Base-by-base conservation (phyloP, 139 green algal species). In the Chlorella sp. region DNA sequence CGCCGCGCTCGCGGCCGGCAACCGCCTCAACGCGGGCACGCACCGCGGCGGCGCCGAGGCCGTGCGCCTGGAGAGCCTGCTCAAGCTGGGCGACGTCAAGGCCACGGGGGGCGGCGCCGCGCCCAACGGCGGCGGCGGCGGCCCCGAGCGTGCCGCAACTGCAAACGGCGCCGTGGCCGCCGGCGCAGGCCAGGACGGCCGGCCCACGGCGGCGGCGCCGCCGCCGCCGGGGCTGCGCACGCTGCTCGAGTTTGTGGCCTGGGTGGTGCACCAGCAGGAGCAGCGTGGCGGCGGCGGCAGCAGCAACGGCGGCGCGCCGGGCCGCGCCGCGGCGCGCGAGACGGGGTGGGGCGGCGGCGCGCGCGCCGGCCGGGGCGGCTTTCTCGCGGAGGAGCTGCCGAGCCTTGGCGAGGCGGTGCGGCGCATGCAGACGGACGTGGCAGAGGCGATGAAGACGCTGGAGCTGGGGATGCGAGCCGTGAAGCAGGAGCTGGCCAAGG, bases 61-160 rank as follows among this genome's bases (percentile, higher is more conserved):
- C 58, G 58, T 36, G 12, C 19, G 31, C n/a, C 62, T 88, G 48
- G 82, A 83, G 1, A 72, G 65, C 25, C 83, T 88, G 35, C 58
- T 80, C 27, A 88, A 88, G 69, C 63, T 88, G 27, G 71, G 46
- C n/a, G 83, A 88, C 63, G 79, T 87, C 5, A 86, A 82, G 41
- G 67, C 74, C 1, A 70, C 59, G 21, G 55, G 63, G 15, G 15
- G 40, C 27, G 59, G 40, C 46, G 19, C 56, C 62, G 25, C 55
- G 35, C 71, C 43, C 3, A 14, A 15, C 29, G 36, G 19, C 2
- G 19, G 8, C 33, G 21, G 33, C 31, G 23, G 67, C 33, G 46
- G 40, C 17, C 4, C 21, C 19, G 12, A 45, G 33, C 67, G 29
- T 29, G 23, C 53, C 25, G 21, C 27, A 19, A 15, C 25, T 25